These are phyloP conservation scores for Brasilioporus rufonigricans DNA, from an alignment of 768 basidiomycete genomes.

Conservation along the genomic window DNA sequence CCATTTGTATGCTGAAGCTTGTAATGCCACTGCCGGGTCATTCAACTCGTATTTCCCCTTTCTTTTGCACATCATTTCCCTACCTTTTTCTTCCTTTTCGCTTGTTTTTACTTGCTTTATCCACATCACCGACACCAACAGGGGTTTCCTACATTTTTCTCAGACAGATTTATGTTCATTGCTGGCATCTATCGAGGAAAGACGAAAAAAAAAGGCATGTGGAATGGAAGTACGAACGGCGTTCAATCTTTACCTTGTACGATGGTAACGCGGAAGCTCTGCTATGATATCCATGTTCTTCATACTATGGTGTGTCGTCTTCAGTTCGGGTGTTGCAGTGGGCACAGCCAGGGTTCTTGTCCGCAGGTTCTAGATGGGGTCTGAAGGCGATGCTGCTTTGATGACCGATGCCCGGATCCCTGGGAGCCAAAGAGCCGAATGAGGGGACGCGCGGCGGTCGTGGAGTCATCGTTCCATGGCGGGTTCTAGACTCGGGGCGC, in stretches of 20 bases:
- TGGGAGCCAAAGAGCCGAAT: too few species aligned
- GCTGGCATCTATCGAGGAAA: conserved; percentile 14
- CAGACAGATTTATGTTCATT: conserved; percentile 11
- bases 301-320: too few species aligned
- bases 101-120: conserved; percentile 8
- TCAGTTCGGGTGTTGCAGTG: too few species aligned
- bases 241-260: background rate
- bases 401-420: too few species aligned
- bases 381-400: too few species aligned
- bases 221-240: conserved; percentile 12
- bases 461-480: too few species aligned
- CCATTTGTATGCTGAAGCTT: conserved; percentile 31
- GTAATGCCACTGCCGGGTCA: conserved; percentile 12
- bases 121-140: background rate
- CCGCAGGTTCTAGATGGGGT: too few species aligned
- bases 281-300: too few species aligned
- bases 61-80: conserved; percentile 11
- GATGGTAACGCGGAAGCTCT: background rate
- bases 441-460: too few species aligned
- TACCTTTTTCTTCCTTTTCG: background rate
- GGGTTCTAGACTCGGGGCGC: too few species aligned
- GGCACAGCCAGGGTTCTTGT: too few species aligned
- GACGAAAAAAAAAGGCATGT: conserved; percentile 7
- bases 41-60: background rate
- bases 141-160: background rate